Base-by-base conservation (phyloP, 2,329 filamentous ascomycete genomes). In the Microdochium nivale region DNA sequence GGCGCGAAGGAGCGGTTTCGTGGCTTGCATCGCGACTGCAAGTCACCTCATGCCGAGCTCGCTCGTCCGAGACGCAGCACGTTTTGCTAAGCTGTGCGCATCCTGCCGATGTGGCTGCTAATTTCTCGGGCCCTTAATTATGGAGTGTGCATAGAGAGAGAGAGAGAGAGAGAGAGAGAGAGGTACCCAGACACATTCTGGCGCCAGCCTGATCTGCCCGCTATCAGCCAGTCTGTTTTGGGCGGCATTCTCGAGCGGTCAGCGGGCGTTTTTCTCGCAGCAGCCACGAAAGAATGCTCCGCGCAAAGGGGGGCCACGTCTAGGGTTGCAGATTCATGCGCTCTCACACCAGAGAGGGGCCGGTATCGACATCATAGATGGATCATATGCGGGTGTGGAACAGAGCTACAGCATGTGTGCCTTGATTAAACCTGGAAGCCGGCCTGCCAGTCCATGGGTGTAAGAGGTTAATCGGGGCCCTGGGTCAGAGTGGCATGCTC, bases 361-460 rank as follows among this genome's bases (percentile, higher is more conserved):
- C 14, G 19, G 21, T 24, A 24, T 44, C 40, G 40, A 44, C 40
- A 44, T 44, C 40, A 44, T 44, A 21, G 40, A 44, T 44, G 40
- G 35, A 44, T 44, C 40, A 44, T 44, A 44, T 44, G 40, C 19
- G 40, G 40, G 40, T 44, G 40, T 44, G 40, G 40, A 44, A 44
- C 40, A 44, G 35, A 21, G 40, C 40, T 21, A 44, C 40, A 23
- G 40, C 40, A 44, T 11, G 40, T 19, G 40, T 44, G 40, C 40
- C 40, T 44, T 44, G 40, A 19, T 44, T 44, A 44, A 44, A 44
- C 40, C 40, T 44, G 40, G 40, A 16, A 24, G 19, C 40, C 40
- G 7, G 7, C 40, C 13, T 37, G 16, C 19, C 16, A 44, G 40
- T 19, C 40, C 3, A 21, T 44, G 7, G 40, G 40, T 44, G 21